Evolutionary conservation across 495 filamentous ascomycete genomes (phyloP).

Genomic region (Penicillium lividum): DNA sequence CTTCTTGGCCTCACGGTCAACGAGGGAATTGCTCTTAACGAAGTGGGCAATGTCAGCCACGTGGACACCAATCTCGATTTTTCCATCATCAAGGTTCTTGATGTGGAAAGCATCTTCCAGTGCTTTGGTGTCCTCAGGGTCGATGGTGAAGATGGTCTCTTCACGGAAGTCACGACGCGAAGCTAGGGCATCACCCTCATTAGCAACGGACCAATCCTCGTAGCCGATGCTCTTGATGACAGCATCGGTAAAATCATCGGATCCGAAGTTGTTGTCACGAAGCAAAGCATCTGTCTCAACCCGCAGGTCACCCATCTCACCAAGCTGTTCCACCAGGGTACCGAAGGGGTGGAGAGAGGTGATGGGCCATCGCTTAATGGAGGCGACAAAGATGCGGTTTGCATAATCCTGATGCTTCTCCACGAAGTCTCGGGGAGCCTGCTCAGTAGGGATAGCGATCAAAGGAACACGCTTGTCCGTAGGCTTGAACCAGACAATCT

Average conservation of each 20-base stretch:
- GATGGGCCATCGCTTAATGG: conserved; percentile 99
- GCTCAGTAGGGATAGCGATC: conserved; percentile 97
- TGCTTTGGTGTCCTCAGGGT: conserved; percentile 77
- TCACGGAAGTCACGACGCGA: conserved; percentile 87
- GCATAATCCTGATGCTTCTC: conserved; percentile 98
- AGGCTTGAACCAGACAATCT: conserved; percentile 99
- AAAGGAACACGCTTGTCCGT: conserved; percentile 98
- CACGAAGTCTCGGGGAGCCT: conserved; percentile 95
- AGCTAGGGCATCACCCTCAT: conserved; percentile 76
- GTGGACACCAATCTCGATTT: conserved; percentile 93
- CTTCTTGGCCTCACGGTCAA: conserved; percentile 97
- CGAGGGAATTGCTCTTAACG: conserved; percentile 91
- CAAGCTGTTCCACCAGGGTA: conserved; percentile 94
- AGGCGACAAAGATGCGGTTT: conserved; percentile 96
- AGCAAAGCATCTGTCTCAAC: conserved; percentile 97
- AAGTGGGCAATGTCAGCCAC: conserved; percentile 96
- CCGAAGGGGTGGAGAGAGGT: conserved; percentile 99
- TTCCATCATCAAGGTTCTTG: conserved; percentile 75
- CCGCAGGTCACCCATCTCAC: conserved; percentile 94
- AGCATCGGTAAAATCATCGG: conserved; percentile 96
- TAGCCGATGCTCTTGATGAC: conserved; percentile 89
- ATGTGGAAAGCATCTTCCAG: conserved; percentile 92
- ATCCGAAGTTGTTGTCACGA: conserved; percentile 96
- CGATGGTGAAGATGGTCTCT: conserved; percentile 89
- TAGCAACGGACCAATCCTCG: conserved; percentile 84